Conservation (phyloP, 2,329 filamentous ascomycete genomes). For the Sclerotinia borealis region DNA sequence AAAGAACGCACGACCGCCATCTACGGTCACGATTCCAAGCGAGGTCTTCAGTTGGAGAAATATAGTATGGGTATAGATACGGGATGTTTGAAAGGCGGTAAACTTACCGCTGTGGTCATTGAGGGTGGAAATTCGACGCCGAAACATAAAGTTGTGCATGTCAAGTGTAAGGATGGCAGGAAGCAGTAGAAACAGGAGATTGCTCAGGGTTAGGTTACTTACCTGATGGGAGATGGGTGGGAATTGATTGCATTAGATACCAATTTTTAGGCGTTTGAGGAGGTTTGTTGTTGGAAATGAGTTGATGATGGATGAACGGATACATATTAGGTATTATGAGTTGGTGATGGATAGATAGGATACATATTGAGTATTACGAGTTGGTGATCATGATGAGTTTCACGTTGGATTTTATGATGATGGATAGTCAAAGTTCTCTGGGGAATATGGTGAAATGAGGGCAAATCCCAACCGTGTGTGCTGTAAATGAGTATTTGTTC, state of each 20-base stretch:
- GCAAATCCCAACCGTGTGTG: background rate
- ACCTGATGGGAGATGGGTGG: background rate
- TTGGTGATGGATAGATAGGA: no score
- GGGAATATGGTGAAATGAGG: no score
- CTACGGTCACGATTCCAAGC: slow-evolving; percentile 80
- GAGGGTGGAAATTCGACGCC: slow-evolving; percentile 43
- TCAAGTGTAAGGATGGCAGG: slow-evolving; percentile 28
- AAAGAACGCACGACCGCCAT: slow-evolving; percentile 58
- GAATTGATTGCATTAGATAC: background rate
- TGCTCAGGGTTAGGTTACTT: no score
- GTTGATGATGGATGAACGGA: no score
- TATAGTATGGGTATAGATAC: slow-evolving; percentile 85
- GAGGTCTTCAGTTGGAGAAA: slow-evolving; percentile 57
- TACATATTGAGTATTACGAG: background rate
- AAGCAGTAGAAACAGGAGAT: slow-evolving; percentile 1
- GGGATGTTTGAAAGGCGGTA: slow-evolving; percentile 69
- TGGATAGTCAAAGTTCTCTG: background rate
- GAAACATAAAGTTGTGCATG: slow-evolving; percentile 27
- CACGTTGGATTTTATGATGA: background rate
- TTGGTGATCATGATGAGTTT: background rate
- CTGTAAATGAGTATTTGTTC: background rate
- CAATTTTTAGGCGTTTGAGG: background rate
- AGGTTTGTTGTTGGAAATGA: background rate
- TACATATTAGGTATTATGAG: background rate
- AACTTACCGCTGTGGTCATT: slow-evolving; percentile 72